Evolutionary conservation across 352 stramenopile species (phyloP), one percentile per base, ranked within the genome.

Genomic region (Phytophthora sp.): DNA sequence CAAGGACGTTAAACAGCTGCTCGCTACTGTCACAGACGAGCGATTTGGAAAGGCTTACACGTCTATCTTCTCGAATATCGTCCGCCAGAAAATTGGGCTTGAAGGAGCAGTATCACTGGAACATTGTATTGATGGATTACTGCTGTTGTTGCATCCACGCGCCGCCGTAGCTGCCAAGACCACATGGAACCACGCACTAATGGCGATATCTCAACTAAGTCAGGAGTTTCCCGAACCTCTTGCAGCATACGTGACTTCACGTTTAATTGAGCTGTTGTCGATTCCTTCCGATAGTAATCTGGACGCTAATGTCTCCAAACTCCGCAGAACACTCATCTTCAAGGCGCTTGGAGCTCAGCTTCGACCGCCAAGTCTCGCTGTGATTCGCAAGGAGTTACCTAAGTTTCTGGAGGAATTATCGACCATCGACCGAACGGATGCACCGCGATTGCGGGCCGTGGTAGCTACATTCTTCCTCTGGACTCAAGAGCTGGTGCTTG

Each of bases 401-500:
- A 60, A 65, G 50, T 33, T 81, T 9, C 30, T 81, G 4, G 46
- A 70, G 31, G 73, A 81, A 31, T 2, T 74, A 2, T 49, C 44
- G 1, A 18, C 11, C 29, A 23, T 50, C 20, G 31, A 62, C 2
- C 26, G 26, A 18, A 33, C 51, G 4, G 66, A 81, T 44, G 58
- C 63, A 18, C n/a, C n/a, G 12, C 46, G 49, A 16, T 52, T 81
- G n/a, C 61, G 57, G 21, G 68, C 73, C 27, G 39, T 81, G 24
- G 62, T 62, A 38, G 50, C 58, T 16, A 74, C 66, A 16, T 69
- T 74, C 16, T 76, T 81, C 39, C 62, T 78, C 6, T 81, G 73
- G 73, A 70, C 62, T 0, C 61, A 76, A 23, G 57, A 66, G 2
- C 20, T 66, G 31, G 15, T 12, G 12, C 24, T 61, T 7, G 5